Evolutionary conservation across 805 yeast species (phyloP).

Genomic region (Kluyveromyces wickerhamii): DNA sequence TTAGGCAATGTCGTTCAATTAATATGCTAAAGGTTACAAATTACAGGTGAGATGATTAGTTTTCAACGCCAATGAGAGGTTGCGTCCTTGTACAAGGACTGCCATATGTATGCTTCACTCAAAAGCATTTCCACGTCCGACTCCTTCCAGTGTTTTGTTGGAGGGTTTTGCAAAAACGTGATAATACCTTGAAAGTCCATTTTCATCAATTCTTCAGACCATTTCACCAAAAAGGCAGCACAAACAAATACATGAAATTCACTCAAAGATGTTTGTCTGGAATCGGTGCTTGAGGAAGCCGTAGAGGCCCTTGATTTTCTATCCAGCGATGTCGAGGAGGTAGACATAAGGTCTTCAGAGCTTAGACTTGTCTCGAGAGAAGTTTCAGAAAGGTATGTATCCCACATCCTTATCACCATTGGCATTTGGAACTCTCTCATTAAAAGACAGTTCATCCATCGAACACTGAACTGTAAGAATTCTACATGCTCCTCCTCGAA

Average conservation of each 20-base stretch:
- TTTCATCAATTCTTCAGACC: constrained; percentile 65
- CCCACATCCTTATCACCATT: constrained; percentile 93
- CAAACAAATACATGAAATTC: constrained; percentile 95
- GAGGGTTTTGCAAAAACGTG: constrained; percentile 84
- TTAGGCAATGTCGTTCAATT: too few relatives aligned
- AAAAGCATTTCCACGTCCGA: constrained; percentile 84
- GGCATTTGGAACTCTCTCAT: constrained; percentile 85
- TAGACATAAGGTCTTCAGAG: constrained; percentile 2
- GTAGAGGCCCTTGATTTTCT: background rate
- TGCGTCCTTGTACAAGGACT: constrained; percentile 82
- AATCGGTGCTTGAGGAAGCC: constrained; percentile 4
- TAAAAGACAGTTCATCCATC: constrained; percentile 97
- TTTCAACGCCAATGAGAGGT: constrained; percentile 71
- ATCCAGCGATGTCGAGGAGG: constrained; percentile 11
- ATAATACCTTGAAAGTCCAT: constrained; percentile 95
- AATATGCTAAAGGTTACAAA: too few relatives aligned
- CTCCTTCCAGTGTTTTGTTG: constrained; percentile 79
- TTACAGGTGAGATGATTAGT: too few relatives aligned
- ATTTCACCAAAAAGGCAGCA: constrained; percentile 88
- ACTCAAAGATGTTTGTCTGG: constrained; percentile 39
- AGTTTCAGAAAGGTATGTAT: constrained; percentile 74
- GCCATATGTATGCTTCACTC: constrained; percentile 97
- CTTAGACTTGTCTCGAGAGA: constrained; percentile 32
- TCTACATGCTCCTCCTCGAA: constrained; percentile 79
- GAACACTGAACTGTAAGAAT: constrained; percentile 88